Base-by-base conservation (phyloP, 768 basidiomycete genomes). In the Lactarius sp. region DNA sequence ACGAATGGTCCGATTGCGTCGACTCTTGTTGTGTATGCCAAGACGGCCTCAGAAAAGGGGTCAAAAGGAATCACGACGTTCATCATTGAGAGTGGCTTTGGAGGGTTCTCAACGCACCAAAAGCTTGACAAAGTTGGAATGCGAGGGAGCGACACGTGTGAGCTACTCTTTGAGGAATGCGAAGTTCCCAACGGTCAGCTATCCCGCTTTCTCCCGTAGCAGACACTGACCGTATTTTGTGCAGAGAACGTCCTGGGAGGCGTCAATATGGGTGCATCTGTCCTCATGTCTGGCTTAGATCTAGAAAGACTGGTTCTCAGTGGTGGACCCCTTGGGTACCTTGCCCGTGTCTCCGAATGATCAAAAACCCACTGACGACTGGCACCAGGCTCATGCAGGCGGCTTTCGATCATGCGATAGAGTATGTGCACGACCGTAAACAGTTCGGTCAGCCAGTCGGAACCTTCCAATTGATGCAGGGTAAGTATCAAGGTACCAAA, bases 111-210 rank as follows among this genome's bases (percentile, higher is more conserved):
- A 6, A 90, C 92, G 0, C 88, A 89, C 68, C 91, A 88, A 63
- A 94, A 95, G 70, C 79, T 98, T 22, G 95, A 98, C 74, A 98
- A 98, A 73, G 86, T 97, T 71, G 95, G 95, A 1, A 98, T 98
- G 95, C 79, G 95, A 69, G 95, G 95, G 44, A 92, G 90, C 64
- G 94, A 97, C 69, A 98, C 95, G 3, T 93, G 92, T 67, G 95
- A 98, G 72, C 77, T 97, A 27, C 85, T 95, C 20, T 97, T 98
- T 63, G 92, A 96, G 68, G 82, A 92, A 68, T 95, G 93, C 68
- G 83, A 88, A 69, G 89, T 98, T 4, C 93, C 95, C 1, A 85
- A 90, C 71, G 90, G 93, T 93, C 59, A 54, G 78, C 56, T 56
- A 39, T 36, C 49, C 44, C 18, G 27, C 20, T 54, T 65, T 52